Base-by-base conservation (phyloP, 208 protist species). In the Porcisia hertigi region DNA sequence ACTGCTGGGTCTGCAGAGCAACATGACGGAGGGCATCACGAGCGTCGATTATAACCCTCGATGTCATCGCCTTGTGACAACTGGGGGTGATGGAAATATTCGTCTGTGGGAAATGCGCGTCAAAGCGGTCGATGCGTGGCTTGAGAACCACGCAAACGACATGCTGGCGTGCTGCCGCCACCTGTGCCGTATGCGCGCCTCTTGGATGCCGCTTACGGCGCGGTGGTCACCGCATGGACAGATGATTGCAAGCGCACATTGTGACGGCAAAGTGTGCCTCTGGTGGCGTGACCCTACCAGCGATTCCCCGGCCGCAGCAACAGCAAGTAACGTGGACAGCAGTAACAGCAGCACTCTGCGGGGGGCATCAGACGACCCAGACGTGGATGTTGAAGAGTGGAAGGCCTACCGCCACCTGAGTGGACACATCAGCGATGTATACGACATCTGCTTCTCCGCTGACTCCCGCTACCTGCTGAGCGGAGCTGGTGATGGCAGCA, bases 391-490 rank as follows among this genome's bases (percentile, higher is more conserved):
- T 9, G 90, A 95, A 77, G 85, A 87, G 67, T 97, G 92, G 92
- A 97, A 97, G 70, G 89, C 94, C 73, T 97, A 93, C 80, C 83
- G 89, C 6, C 91, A 94, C 81, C 83, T 97, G 53, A 86, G 84
- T 11, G 93, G 93, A 6, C 93, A 97, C 81, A 84, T 95, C 73
- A 90, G 86, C 72, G 93, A 97, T 76, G 91, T 95, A 53, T 93
- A 94, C 58, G 93, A 97, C 77, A 23, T 97, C 20, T 88, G 85
- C 82, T 95, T 97, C 74, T 97, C 93, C 0, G 88, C 93, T 11
- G 89, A 95, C 80, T 92, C 89, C 16, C 88, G 86, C 41, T 95
- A 95, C 58, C 79, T 97, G 23, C 59, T 97, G 30, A 95, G 86
- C 79, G 91, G 85, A 0, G 86, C 85, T 18, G 84, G 88, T 1